A percentile compares a stretch with the other conserved stretches of the same genome.
Conservation (phyloP, 768 basidiomycete genomes). For the Cubamyces sp. region DNA sequence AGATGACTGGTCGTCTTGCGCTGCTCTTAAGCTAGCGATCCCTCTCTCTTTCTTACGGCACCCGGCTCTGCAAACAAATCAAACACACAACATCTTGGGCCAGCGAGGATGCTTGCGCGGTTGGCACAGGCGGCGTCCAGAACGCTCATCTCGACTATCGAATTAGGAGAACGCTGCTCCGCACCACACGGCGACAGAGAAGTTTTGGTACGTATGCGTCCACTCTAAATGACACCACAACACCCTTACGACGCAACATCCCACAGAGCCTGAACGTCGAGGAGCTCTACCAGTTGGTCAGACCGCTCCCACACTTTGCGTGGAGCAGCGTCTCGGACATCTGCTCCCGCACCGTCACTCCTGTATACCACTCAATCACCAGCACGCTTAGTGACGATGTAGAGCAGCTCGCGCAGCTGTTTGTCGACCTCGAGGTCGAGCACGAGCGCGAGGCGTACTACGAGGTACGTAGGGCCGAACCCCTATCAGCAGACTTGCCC, state of each 20-base stretch:
- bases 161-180: constrained; percentile 12
- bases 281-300: constrained; percentile 26
- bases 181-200: constrained; percentile 1
- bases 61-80: neutral
- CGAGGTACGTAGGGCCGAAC: constrained; percentile 10
- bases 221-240: neutral
- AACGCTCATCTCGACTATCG: constrained; percentile 17
- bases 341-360: constrained; percentile 30
- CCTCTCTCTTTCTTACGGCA: neutral
- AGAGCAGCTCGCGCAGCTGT: constrained; percentile 45
- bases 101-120: constrained; percentile 15
- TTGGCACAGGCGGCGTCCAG: constrained; percentile 20
- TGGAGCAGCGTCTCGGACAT: constrained; percentile 28
- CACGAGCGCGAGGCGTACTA: constrained; percentile 20
- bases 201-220: constrained; percentile 6
- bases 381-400: constrained; percentile 44
- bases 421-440: constrained; percentile 43
- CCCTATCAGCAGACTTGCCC: neutral
- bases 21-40: constrained; percentile 10
- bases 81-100: too few species aligned
- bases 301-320: constrained; percentile 28
- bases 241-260: neutral
- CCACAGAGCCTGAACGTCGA: constrained; percentile 31
- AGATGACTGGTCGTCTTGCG: constrained; percentile 22
- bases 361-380: constrained; percentile 40